Evolutionary conservation across 257 asterid genomes (phyloP).

Genomic region (Solanum etuberosum): DNA sequence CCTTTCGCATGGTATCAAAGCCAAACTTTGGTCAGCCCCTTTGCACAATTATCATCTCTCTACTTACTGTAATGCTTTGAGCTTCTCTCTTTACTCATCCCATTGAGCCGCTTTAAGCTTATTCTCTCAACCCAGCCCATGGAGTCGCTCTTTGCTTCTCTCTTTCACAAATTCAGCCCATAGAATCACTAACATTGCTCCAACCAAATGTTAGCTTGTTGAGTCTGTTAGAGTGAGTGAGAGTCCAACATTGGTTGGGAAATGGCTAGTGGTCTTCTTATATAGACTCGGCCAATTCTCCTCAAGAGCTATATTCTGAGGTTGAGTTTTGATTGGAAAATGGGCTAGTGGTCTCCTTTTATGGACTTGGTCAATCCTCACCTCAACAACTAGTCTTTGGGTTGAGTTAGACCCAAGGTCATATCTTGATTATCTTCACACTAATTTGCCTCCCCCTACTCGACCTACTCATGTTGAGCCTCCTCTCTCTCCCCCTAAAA

Average conservation of each 20-base stretch:
- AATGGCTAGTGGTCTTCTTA: background rate
- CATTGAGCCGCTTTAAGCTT: background rate
- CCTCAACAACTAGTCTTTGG: background rate
- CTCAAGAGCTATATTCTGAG: background rate
- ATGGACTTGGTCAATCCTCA: background rate
- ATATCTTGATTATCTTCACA: background rate
- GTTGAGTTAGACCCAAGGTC: background rate
- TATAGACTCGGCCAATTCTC: background rate
- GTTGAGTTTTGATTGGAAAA: background rate
- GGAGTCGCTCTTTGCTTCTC: background rate
- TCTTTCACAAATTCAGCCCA: background rate
- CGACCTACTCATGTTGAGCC: background rate
- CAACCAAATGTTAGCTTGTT: background rate
- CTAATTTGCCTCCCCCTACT: background rate
- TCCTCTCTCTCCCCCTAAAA: background rate
- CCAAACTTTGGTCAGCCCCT: background rate
- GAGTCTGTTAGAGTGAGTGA: background rate
- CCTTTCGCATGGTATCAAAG: background rate
- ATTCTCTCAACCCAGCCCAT: background rate
- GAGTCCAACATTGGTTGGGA: background rate
- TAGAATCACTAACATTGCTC: background rate
- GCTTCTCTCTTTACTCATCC: background rate
- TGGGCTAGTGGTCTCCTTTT: background rate
- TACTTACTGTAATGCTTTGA: background rate
- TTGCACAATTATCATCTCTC: background rate